These are phyloP conservation scores for Yarrowia osloensis DNA, from an alignment of 805 yeast species.

Conservation along the genomic window DNA sequence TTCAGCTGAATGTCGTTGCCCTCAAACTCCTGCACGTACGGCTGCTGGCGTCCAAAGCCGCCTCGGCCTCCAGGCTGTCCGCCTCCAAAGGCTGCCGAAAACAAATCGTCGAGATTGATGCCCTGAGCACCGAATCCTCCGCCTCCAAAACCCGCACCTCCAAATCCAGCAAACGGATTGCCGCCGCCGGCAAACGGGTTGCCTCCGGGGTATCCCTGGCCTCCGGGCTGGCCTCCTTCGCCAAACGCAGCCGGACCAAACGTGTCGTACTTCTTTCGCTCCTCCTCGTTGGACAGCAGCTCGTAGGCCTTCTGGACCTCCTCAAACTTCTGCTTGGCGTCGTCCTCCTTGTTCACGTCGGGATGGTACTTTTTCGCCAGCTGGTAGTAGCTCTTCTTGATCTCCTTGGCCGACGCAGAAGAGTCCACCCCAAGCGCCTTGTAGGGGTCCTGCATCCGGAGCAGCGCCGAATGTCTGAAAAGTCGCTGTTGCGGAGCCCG, in stretches of 20 bases:
- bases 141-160: conserved; percentile 49
- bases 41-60: conserved; percentile 46
- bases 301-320: conserved; percentile 94
- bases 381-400: conserved; percentile 91
- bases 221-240: conserved; percentile 45
- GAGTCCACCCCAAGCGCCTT: conserved; percentile 74
- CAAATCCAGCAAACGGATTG: conserved; percentile 53
- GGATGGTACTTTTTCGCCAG: conserved; percentile 95
- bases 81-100: conserved; percentile 45
- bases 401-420: conserved; percentile 73
- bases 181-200: conserved; percentile 49
- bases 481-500: background rate
- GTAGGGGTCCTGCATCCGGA: conserved; percentile 68
- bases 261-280: conserved; percentile 87
- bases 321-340: conserved; percentile 86
- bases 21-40: conserved; percentile 71
- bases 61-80: conserved; percentile 44
- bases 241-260: conserved; percentile 87
- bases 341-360: conserved; percentile 89
- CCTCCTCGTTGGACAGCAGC: conserved; percentile 77
- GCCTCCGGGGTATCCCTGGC: conserved; percentile 51
- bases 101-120: conserved; percentile 40
- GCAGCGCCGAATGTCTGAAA: background rate
- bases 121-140: conserved; percentile 45
- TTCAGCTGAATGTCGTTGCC: conserved; percentile 88